These are phyloP conservation scores for Barnettozyma populi DNA, from an alignment of 805 yeast genomes.

Conservation along the genomic window DNA sequence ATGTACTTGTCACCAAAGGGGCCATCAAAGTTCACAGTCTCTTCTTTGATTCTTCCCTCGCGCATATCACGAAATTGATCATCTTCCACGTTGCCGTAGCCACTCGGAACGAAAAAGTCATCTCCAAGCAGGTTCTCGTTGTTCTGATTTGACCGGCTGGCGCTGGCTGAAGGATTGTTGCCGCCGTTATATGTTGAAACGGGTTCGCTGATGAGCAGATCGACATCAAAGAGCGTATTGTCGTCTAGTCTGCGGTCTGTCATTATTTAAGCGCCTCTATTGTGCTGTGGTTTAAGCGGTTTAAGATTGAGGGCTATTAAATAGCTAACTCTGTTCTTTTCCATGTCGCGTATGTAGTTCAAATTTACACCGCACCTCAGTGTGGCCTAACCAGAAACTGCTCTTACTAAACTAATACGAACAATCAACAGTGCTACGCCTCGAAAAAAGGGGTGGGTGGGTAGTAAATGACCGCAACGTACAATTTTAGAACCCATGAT, in stretches of 20 bases:
- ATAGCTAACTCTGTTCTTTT: no score
- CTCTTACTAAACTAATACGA: no score
- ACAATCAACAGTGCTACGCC: conserved; percentile 4
- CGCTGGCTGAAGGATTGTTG: neutral
- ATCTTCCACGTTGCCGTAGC: conserved; percentile 13
- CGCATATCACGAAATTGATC: conserved; percentile 20
- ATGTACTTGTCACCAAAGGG: conserved; percentile 28
- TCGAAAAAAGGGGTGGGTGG: conserved; percentile 1
- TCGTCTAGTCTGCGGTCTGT: neutral
- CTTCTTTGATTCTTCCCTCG: conserved; percentile 27
- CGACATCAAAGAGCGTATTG: conserved; percentile 36
- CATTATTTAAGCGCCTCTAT: neutral
- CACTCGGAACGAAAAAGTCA: conserved; percentile 10
- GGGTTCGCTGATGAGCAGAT: conserved; percentile 23
- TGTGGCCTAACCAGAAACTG: neutral
- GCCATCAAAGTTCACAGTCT: conserved; percentile 30
- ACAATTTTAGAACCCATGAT: neutral
- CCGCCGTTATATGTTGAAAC: conserved; percentile 5
- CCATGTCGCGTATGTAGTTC: no score
- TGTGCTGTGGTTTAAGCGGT: neutral
- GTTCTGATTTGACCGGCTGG: neutral
- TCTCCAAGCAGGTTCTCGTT: conserved; percentile 19
- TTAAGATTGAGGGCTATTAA: neutral
- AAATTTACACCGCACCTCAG: no score
- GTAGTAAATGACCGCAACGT: neutral